These are phyloP conservation scores for Kondoa malvinella DNA, from an alignment of 768 basidiomycete genomes.

Conservation along the genomic window DNA sequence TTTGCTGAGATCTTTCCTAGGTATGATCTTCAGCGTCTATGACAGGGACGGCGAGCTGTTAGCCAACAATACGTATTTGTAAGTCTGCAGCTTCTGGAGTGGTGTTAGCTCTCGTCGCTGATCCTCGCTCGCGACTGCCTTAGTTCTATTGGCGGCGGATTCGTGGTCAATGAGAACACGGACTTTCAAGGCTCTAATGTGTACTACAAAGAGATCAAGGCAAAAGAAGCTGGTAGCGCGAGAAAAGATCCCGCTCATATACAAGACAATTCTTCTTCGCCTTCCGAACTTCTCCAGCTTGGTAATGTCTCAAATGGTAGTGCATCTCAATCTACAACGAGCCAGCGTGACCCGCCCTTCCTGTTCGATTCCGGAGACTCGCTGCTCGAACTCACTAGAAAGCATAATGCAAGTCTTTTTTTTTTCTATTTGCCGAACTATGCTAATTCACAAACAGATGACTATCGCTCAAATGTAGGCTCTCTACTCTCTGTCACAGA, in stretches of 20 bases:
- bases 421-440: slow-evolving; percentile 6
- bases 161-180: slow-evolving; percentile 77
- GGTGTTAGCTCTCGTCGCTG: not conserved
- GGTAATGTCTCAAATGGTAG: not conserved
- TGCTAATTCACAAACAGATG: slow-evolving; percentile 40
- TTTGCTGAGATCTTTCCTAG: slow-evolving; percentile 42
- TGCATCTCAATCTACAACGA: not conserved
- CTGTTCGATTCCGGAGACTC: slow-evolving; percentile 29
- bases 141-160: slow-evolving; percentile 79
- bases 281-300: no score
- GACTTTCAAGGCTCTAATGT: slow-evolving; percentile 56
- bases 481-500: not conserved
- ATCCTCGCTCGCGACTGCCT: not conserved
- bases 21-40: slow-evolving; percentile 81
- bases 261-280: not conserved
- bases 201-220: slow-evolving; percentile 83
- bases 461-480: slow-evolving; percentile 60
- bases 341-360: slow-evolving; percentile 14
- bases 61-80: slow-evolving; percentile 71
- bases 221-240: slow-evolving; percentile 58
- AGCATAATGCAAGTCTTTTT: slow-evolving; percentile 25
- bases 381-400: slow-evolving; percentile 25
- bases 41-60: slow-evolving; percentile 62
- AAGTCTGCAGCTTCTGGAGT: not conserved
- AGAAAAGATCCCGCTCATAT: slow-evolving; percentile 33